phyloP scores from a whole-genome alignment of 2,329 filamentous ascomycete species.

The Penicillium frequentans region DNA sequence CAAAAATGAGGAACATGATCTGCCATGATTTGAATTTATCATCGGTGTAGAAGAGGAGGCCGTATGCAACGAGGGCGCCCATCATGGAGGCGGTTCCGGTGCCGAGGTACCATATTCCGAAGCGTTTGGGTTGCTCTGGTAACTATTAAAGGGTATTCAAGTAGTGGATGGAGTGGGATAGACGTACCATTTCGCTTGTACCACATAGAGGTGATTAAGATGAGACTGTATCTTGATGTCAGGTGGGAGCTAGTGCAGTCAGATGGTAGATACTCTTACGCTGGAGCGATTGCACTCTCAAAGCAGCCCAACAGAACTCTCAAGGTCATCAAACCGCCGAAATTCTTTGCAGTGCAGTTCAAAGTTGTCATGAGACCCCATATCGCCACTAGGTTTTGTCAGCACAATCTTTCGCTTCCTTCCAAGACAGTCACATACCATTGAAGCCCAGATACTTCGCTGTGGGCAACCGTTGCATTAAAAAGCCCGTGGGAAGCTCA shows the following conservation, averaged over 20 bases:
- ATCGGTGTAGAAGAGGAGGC: conserved; percentile 52
- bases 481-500: conserved; percentile 58
- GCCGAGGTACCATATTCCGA: conserved; percentile 63
- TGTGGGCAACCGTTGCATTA: conserved; percentile 55
- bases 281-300: conserved; percentile 56
- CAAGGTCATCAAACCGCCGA: conserved; percentile 50
- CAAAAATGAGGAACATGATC: conserved; percentile 51
- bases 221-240: conserved; percentile 35
- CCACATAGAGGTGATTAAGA: conserved; percentile 58
- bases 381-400: conserved; percentile 24
- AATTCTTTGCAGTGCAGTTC: conserved; percentile 53
- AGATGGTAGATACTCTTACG: conserved; percentile 20
- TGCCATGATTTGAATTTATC: conserved; percentile 47
- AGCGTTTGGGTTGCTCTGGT: conserved; percentile 57
- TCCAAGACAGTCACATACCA: conserved; percentile 17
- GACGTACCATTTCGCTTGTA: conserved; percentile 45
- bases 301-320: conserved; percentile 56
- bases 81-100: conserved; percentile 57
- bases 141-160: conserved; percentile 12
- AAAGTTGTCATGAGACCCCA: conserved; percentile 52
- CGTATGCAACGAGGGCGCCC: conserved; percentile 55
- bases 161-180: neutral
- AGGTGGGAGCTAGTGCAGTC: neutral
- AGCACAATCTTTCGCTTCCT: conserved; percentile 21
- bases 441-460: conserved; percentile 54